phyloP scores from a whole-genome alignment of 1,139 yeast species.

The Yamadazyma trypodendri region DNA sequence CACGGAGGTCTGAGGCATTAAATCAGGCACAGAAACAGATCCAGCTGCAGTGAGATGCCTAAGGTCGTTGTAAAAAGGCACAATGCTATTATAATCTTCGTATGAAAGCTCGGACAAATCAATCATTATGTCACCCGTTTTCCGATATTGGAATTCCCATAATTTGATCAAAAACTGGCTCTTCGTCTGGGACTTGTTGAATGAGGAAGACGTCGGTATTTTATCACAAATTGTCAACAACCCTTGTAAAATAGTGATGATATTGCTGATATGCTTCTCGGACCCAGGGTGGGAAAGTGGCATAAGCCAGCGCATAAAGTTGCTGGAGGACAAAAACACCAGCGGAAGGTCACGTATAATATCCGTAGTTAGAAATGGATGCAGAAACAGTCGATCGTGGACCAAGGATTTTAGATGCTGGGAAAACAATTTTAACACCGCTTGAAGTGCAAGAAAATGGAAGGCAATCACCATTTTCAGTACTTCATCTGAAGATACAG shows the following conservation, averaged over 20 bases:
- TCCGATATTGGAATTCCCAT: slow-evolving; percentile 6
- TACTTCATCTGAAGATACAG: slow-evolving; percentile 9
- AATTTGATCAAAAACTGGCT: slow-evolving; percentile 5
- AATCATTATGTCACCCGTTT: neutral
- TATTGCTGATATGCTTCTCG: slow-evolving; percentile 17
- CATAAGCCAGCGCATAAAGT: slow-evolving; percentile 25
- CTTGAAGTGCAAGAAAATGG: slow-evolving; percentile 32
- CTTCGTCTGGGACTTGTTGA: neutral
- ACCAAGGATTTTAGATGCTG: slow-evolving; percentile 15
- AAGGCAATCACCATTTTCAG: slow-evolving; percentile 27
- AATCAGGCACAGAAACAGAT: neutral
- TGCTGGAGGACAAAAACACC: slow-evolving; percentile 21
- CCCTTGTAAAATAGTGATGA: slow-evolving; percentile 25
- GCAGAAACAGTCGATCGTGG: neutral
- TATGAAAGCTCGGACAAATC: neutral
- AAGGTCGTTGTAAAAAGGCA: neutral
- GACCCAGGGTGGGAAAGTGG: neutral
- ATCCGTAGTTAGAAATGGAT: neutral
- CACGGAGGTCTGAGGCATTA: neutral
- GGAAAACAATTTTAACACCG: slow-evolving; percentile 27
- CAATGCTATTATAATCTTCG: neutral
- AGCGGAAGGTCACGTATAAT: slow-evolving; percentile 10
- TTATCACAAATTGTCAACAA: slow-evolving; percentile 19
- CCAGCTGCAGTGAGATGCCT: neutral
- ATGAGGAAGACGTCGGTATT: neutral